Evolutionary conservation across 1,284 basidiomycete species (phyloP).

Genomic region (Ganoderma multipileum): DNA sequence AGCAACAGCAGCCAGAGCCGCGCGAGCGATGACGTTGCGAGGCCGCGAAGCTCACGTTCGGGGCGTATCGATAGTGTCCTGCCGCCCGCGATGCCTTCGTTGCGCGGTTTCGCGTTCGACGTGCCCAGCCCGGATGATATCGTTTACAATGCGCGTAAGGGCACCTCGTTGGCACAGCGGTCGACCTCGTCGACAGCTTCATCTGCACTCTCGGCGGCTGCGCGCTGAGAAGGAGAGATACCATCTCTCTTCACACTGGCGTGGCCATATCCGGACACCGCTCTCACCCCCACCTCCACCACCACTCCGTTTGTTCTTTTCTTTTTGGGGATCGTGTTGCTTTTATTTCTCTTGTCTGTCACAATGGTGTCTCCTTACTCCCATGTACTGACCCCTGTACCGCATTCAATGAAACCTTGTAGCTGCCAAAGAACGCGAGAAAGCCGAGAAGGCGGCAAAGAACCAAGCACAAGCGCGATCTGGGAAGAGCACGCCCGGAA

Average conservation of each 20-base stretch:
- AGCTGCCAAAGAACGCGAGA: conserved; percentile 82
- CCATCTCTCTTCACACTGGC: conserved; percentile 11
- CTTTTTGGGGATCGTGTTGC: conserved; percentile 41
- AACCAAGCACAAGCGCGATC: conserved; percentile 36
- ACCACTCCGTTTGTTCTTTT: conserved; percentile 15
- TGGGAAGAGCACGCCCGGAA: conserved; percentile 65
- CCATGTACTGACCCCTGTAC: conserved; percentile 45
- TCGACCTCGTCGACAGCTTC: conserved; percentile 39
- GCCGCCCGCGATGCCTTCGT: conserved; percentile 35
- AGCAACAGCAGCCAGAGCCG: conserved; percentile 18
- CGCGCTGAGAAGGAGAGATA: conserved; percentile 24
- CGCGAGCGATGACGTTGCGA: conserved; percentile 15
- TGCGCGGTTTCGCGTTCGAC: conserved; percentile 70
- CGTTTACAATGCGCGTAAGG: conserved; percentile 79
- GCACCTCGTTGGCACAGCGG: conserved; percentile 63
- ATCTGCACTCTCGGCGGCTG: conserved; percentile 25
- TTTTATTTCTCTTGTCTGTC: conserved; percentile 34
- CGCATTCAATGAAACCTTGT: conserved; percentile 48
- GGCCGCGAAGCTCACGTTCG: neutral
- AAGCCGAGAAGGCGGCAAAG: conserved; percentile 58
- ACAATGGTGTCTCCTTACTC: conserved; percentile 29
- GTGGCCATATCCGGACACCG: neutral
- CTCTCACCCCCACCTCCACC: neutral
- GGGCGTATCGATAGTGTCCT: conserved; percentile 7
- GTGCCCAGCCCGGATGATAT: conserved; percentile 89